Evolutionary conservation across 192 early-diverging fungal genomes (phyloP).

Genomic region (Entomortierella chlamydospora): DNA sequence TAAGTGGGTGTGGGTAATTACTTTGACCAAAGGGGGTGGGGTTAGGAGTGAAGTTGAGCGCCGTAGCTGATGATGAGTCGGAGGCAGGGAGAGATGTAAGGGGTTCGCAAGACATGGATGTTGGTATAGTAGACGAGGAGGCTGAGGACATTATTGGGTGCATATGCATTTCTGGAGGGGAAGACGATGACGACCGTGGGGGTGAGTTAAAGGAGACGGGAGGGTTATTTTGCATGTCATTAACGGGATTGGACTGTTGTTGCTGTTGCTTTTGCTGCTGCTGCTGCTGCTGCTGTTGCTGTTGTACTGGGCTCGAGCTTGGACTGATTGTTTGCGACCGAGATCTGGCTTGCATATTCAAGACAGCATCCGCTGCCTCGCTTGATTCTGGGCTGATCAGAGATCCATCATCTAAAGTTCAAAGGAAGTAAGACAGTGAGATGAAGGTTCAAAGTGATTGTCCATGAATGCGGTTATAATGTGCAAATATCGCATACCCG

Average conservation of each 20-base stretch:
- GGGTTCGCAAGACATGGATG: slow-evolving; percentile 8
- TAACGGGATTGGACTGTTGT: neutral
- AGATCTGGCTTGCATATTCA: neutral
- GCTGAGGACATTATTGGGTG: slow-evolving; percentile 4
- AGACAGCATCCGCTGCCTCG: neutral
- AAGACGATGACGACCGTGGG: slow-evolving; percentile 17
- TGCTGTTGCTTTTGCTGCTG: slow-evolving; percentile 18
- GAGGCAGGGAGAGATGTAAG: neutral
- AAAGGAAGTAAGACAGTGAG: too few species aligned
- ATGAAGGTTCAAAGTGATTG: too few species aligned
- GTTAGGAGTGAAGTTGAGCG: too few species aligned
- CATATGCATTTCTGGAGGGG: slow-evolving; percentile 31
- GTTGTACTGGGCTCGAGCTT: slow-evolving; percentile 11
- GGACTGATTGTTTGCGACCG: slow-evolving; percentile 2
- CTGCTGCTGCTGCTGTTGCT: slow-evolving; percentile 15
- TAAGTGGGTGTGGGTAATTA: too few species aligned
- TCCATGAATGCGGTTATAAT: too few species aligned
- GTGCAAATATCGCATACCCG: too few species aligned
- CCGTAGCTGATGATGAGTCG: too few species aligned
- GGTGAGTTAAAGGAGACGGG: slow-evolving; percentile 33
- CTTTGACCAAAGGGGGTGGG: too few species aligned
- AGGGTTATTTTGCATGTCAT: neutral
- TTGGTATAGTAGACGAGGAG: slow-evolving; percentile 9
- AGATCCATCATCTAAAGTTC: slow-evolving; percentile 21
- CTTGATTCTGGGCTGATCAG: slow-evolving; percentile 8